Base-by-base conservation (phyloP, 1,284 basidiomycete species). In the Pyrrhoderma noxium region DNA sequence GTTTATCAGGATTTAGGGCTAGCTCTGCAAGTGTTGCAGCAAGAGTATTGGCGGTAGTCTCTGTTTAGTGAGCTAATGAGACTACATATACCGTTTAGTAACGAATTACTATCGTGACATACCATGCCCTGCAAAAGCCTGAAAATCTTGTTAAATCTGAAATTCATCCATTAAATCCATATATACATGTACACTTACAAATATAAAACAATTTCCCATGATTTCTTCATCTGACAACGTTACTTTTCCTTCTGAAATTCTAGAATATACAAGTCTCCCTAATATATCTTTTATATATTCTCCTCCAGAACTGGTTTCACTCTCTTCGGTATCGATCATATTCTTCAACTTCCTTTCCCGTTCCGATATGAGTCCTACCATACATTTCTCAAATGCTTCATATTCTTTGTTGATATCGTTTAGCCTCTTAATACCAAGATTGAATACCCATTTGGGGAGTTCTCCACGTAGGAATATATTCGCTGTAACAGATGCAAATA, bases 1-100 rank as follows among this genome's bases (percentile, higher is more conserved):
- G 58, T 37, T 51, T 46, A 16, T 60, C 58, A 9, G 39, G 53
- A 45, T 57, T 35, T 16, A 56, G 14, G n/a, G 57, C 55, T 13
- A 60, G 49, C 3, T 58, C 49, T 23, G 43, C 53, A 38, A 60
- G 41, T 2, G 56, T 47, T 14, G 45, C 54, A 3, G 53, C 55
- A 13, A 60, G 53, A 1, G 57, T 54, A 23, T 56, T 54, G 14
- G 57, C 57, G 27, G 57, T 60, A 13, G 58, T 60, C 45, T 60
- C 49, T 52, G 16, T 1, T 18, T 22, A 22, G 8, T 45, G 8
- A 23, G 41, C 13, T n/a, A n/a, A n/a, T n/a, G n/a, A n/a, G 34
- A 41, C 13, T 9, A n/a, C 9, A 13, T 44, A 37, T 38, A 8
- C n/a, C n/a, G 18, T 11, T 13, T 13, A 9, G 18, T 13, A 18